Conservation (phyloP, 2,329 filamentous ascomycete genomes). For the Colletotrichum higginsianum region DNA sequence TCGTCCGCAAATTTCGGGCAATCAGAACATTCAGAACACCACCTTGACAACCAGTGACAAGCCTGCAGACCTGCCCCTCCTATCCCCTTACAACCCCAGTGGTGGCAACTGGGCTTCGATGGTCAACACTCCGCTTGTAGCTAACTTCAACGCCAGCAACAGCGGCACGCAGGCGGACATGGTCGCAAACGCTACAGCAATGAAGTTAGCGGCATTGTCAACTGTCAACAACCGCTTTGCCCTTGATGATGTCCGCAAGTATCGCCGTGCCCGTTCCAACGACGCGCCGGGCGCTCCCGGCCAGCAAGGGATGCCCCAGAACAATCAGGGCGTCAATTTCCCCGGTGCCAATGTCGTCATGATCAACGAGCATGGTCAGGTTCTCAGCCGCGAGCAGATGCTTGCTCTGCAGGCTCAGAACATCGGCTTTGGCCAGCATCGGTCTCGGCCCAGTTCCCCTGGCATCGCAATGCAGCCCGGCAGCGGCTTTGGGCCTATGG, state of each 20-base stretch:
- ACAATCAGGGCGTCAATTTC: constrained; percentile 71
- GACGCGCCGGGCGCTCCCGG: constrained; percentile 74
- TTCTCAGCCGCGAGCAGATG: constrained; percentile 88
- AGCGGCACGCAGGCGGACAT: constrained; percentile 87
- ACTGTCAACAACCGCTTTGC: constrained; percentile 99
- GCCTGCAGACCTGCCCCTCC: constrained; percentile 80
- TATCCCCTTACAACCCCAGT: constrained; percentile 85
- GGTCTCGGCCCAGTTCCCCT: constrained; percentile 91
- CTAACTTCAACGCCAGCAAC: constrained; percentile 79
- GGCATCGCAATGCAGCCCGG: constrained; percentile 84
- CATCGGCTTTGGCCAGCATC: constrained; percentile 73
- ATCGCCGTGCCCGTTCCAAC: constrained; percentile 90
- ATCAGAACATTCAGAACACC: constrained; percentile 84
- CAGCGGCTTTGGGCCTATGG: constrained; percentile 70
- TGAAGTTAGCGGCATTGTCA: constrained; percentile 97
- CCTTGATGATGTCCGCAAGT: constrained; percentile 96
- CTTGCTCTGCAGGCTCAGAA: constrained; percentile 82
- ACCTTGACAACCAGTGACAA: constrained; percentile 83
- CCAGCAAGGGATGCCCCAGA: constrained; percentile 34
- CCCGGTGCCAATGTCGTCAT: constrained; percentile 87
- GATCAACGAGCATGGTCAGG: constrained; percentile 93
- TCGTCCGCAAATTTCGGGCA: constrained; percentile 77
- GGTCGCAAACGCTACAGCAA: constrained; percentile 98
- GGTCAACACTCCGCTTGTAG: constrained; percentile 96
- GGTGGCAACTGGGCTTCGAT: constrained; percentile 98